Base-by-base conservation (phyloP, 2,329 filamentous ascomycete species). In the Madurella fahalii region DNA sequence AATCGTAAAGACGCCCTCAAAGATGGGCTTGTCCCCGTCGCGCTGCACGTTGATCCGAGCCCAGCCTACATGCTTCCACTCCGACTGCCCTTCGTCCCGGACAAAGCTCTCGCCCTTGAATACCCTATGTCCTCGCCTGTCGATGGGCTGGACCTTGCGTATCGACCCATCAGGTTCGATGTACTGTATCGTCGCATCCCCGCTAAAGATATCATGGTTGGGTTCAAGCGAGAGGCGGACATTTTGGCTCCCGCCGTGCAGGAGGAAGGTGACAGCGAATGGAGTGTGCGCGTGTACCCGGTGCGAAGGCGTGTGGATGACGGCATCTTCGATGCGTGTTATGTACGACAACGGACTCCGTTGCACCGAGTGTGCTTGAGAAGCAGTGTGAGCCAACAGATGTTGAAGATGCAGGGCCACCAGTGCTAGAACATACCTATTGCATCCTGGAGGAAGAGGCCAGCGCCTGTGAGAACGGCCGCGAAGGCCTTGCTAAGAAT, bases 1-100 rank as follows among this genome's bases (percentile, higher is more conserved):
- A 39, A 97, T 74, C 34, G 86, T 85, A 69, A 97, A 96, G 2
- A 87, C 87, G 50, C 94, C 94, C 70, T 96, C 90, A 63, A 99
- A 99, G 31, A 96, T 71, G 18, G 94, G 94, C 15, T 81, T 68
- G 41, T 76, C 71, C 2, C 94, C 94, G 72, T 99, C 94, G 59
- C 79, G 77, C 63, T 83, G 80, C 11, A 99, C 76, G 46, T 85
- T 83, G 58, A 97, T 84, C 54, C 94, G 81, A 42, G 93, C 90
- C 89, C 90, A 96, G 43, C 94, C 94, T 15, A 86, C 87, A 60
- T 86, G 84, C 52, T 83, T 83, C 90, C 91, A 97, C 61, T 83
- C 81, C 9, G 72, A 65, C 25, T 80, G 77, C 49, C 78, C 79
- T 5, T 78, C 74, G 18, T 80, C 79, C 58, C 85, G 80, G 45